These are phyloP conservation scores for Rosa hybrid DNA, from an alignment of 331 rosid species.

Conservation along the genomic window DNA sequence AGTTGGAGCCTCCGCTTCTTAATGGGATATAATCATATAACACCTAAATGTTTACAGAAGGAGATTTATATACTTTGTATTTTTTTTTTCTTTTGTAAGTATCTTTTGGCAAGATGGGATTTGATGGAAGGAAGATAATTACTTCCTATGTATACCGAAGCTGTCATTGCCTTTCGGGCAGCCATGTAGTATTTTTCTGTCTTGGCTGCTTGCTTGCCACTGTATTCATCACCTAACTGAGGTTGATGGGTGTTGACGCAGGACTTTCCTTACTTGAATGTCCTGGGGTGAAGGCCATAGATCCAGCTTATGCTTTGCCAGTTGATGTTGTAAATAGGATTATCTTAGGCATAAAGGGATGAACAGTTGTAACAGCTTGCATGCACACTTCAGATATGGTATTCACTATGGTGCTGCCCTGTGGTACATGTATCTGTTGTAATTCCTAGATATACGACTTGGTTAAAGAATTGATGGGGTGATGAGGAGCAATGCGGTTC, in stretches of 20 bases:
- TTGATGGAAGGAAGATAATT: not conserved
- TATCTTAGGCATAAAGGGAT: constrained; percentile 35
- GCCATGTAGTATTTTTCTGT: not conserved
- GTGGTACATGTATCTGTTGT: too few relatives aligned
- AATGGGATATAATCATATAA: too few relatives aligned
- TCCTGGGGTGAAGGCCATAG: constrained; percentile 73
- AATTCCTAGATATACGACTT: too few relatives aligned
- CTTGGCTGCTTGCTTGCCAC: not conserved
- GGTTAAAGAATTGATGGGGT: too few relatives aligned
- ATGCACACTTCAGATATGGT: not conserved
- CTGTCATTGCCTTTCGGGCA: not conserved
- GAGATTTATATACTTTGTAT: too few relatives aligned
- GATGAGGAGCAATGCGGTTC: too few relatives aligned
- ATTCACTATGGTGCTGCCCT: not conserved
- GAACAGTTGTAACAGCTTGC: not conserved
- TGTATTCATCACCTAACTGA: not conserved
- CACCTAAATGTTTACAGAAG: too few relatives aligned
- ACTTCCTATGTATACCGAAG: not conserved
- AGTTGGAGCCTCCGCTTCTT: not conserved
- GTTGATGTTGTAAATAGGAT: constrained; percentile 65
- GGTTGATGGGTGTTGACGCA: constrained; percentile 35
- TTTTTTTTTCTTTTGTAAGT: not conserved
- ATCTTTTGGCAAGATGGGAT: not conserved
- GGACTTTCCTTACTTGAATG: constrained; percentile 90
- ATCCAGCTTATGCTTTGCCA: constrained; percentile 85